Base-by-base conservation (phyloP, 2,329 filamentous ascomycete genomes). In the Ceratocystiopsis brevicomis region DNA sequence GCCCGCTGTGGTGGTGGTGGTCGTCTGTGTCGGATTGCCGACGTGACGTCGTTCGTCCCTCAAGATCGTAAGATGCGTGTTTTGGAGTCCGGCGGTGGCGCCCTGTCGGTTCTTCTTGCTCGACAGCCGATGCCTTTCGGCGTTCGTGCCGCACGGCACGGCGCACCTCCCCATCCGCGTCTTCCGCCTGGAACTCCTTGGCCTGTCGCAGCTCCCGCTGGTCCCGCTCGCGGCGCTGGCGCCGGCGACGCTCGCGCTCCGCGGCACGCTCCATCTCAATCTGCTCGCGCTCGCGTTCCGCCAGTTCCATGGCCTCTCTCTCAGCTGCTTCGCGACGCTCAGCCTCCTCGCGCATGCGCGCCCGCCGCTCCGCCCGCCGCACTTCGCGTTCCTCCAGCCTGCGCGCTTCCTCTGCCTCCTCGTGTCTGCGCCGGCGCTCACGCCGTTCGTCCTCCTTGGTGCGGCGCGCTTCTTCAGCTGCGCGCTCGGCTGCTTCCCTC, bases 351-450 rank as follows among this genome's bases (percentile, higher is more conserved):
- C 62, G 61, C 42, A 63, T 58, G 17, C 65, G 64, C 1, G 63
- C 63, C 21, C 66, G 65, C 12, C 69, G 61, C 48, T 75, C 75
- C 10, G 68, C 66, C 8, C 71, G 66, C 36, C 73, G 66, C 3
- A 68, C 67, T 42, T 76, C 71, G 49, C 70, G 75, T 46, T 78
- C 73, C 48, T 73, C 71, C 44, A 66, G 62, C 45, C 62, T 61
- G 46, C 66, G 63, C 30, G 64, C 62, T 51, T 76, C 48, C 14
- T 63, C 65, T n/a, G 71, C 69, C 33, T 71, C 70, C 45, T 76
- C 73, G 38, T 69, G 67, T 44, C 61, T 67, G 41, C 66, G 65
- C 35, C 67, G 69, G 37, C 67, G 65, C 48, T 76, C 71, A 30
- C 69, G 67, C 9, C 70, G 64, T 17, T 66, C 62, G 38, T 73